Conservation (phyloP, 257 asterid species). For the Petrea volubilis region DNA sequence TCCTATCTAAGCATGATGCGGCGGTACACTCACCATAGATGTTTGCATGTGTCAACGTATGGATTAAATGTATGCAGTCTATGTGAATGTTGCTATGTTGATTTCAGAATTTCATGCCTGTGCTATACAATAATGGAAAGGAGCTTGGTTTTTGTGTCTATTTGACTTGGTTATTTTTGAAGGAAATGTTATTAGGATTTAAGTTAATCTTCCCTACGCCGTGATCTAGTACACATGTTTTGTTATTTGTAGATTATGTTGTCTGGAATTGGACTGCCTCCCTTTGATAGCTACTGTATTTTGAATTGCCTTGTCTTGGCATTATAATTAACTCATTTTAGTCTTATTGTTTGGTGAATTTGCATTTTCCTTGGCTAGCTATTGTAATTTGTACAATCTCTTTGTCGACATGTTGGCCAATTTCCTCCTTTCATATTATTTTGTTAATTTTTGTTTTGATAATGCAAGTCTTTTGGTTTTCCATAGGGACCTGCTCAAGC, state of each 20-base stretch:
- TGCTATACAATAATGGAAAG: neutral
- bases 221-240: neutral
- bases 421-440: neutral
- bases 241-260: neutral
- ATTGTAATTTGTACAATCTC: constrained; percentile 3
- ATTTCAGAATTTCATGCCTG: neutral
- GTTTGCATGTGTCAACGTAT: neutral
- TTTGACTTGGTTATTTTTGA: too few species aligned
- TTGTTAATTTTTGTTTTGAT: neutral
- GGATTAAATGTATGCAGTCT: neutral
- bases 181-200: neutral
- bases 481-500: constrained; percentile 98
- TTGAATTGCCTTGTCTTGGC: neutral
- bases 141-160: neutral
- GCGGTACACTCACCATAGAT: neutral
- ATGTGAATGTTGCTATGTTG: neutral
- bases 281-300: neutral
- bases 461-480: neutral
- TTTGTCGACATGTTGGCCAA: neutral
- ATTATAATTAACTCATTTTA: neutral
- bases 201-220: neutral
- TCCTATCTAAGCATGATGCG: too few species aligned
- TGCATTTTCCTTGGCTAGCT: neutral
- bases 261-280: neutral
- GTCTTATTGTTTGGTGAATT: neutral